phyloP scores from a whole-genome alignment of 371 early-diverging fungal genomes.

The Circinella minor region DNA sequence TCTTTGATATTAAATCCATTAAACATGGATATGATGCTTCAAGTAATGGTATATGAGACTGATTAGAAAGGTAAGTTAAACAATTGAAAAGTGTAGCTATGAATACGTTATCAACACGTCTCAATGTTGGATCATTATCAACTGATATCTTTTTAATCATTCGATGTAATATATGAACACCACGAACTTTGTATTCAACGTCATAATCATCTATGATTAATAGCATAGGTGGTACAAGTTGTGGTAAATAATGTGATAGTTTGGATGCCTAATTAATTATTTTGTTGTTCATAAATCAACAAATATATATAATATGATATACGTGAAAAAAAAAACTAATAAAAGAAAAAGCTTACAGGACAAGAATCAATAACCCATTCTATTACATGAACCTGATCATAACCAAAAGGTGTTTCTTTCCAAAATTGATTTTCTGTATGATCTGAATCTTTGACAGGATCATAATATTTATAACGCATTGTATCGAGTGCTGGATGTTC shows the following conservation, averaged over 20 bases:
- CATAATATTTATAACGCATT: slow-evolving; percentile 21
- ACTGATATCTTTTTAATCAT: slow-evolving; percentile 28
- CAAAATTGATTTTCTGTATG: slow-evolving; percentile 34
- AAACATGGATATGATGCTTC: slow-evolving; percentile 38
- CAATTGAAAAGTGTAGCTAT: slow-evolving; percentile 39
- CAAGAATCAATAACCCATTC: slow-evolving; percentile 29
- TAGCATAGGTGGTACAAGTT: slow-evolving; percentile 35
- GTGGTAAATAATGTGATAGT: slow-evolving; percentile 24
- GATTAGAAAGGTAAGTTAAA: slow-evolving; percentile 33
- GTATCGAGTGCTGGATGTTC: slow-evolving; percentile 13
- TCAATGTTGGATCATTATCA: slow-evolving; percentile 5
- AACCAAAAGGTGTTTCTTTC: slow-evolving; percentile 28
- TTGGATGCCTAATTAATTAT: not conserved
- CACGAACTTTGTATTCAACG: slow-evolving; percentile 31
- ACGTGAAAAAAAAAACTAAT: not conserved
- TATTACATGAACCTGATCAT: slow-evolving; percentile 23
- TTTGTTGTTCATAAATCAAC: not conserved
- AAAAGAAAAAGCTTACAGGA: slow-evolving; percentile 21
- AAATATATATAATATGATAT: too few species aligned
- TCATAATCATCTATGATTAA: slow-evolving; percentile 43
- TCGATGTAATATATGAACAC: slow-evolving; percentile 31
- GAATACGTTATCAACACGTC: slow-evolving; percentile 34
- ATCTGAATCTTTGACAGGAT: slow-evolving; percentile 22
- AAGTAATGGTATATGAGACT: slow-evolving; percentile 28
- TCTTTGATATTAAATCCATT: slow-evolving; percentile 31